Evolutionary conservation across 352 stramenopile genomes (phyloP), one percentile per base, ranked within the genome.

Genomic region (Albugo candida): DNA sequence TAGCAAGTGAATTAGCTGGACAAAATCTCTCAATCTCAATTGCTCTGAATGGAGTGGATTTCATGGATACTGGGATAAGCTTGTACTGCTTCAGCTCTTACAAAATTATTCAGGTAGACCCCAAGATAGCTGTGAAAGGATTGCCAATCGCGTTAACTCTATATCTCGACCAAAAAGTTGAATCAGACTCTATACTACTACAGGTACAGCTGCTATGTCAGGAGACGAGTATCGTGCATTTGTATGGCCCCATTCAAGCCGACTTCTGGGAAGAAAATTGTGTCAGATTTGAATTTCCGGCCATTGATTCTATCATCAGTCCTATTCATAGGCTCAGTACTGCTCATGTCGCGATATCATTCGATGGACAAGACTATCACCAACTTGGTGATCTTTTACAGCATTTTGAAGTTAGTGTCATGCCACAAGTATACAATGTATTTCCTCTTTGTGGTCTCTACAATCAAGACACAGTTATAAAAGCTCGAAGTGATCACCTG

Each of bases 1-100:
- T 84, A 36, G 16, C 55, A 1, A 53, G 51, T 4, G 72, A 82
- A 10, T 78, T 61, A 20, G 56, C 62, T 0, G 67, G 74, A 17
- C 51, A 60, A 18, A 69, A 56, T 12, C 70, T 70, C 5, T 51
- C 62, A 0, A 68, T 82, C 8, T 70, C 82, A 17, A 59, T 84
- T 0, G 72, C 72, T 0, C 45, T 84, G 6, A 84, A 84, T 20
- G 70, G 72, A 1, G 61, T 74, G 1, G 67, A 84, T 44, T 84
- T 84, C 36, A 77, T 68, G 2, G 64, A 64, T 0, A 70, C 59
- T 16, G 62, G 52, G 2, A 41, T 75, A 19, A 45, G 53, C 27
- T 20, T 84, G 11, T 62, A 74, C 37, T 84, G 75, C 47, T 82
- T 80, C 47, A 70, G 56, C 4, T 59, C 55, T 4, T 80, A 75